Evolutionary conservation across 2,329 filamentous ascomycete species (phyloP), one percentile per base, ranked within the genome.

Genomic region (Hypoxylon sp.): DNA sequence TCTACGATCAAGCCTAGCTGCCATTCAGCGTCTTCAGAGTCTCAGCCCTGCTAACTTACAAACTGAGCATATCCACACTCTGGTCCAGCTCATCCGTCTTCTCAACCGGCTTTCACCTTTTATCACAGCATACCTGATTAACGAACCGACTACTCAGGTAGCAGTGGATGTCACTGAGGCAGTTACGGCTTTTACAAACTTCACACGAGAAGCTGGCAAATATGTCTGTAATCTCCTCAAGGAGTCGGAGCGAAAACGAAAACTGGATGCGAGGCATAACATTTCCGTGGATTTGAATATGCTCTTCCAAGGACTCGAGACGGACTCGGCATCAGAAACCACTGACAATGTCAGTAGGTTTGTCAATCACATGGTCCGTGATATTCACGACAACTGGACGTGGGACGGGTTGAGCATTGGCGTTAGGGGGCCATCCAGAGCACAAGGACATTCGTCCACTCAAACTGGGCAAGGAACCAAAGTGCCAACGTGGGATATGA

Each of bases 371-470:
- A 82, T 86, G 36, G 57, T 78, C 4, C 75, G 78, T 7, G 83
- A 86, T 42, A 78, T 85, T 9, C 73, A 74, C 3, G 78, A 77
- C 45, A 82, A 80, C 42, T 86, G 84, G 84, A 61, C 77, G 6
- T 70, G 75, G 0, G 72, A 73, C 2, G 72, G 69, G 2, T 69
- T 72, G 1, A 73, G 62, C 2, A 77, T 84, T 9, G 78, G 75
- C 0, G 77, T 83, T 22, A 80, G 77, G 58, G 78, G 76, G 2
- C 79, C 80, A 3, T 76, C 75, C 2, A 78, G 75, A 53, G 71
- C 68, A 7, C 72, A 71, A 11, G 74, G 71, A 9, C 71, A 75
- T 5, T 61, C 71, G 3, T 71, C 73, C 22, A 78, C 77, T 16
- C 78, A 81, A 52, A 74, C 77, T 3, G 76, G 74, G 1, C 78